Conservation (phyloP, 208 protist species). For the Entamoeba dispar region DNA sequence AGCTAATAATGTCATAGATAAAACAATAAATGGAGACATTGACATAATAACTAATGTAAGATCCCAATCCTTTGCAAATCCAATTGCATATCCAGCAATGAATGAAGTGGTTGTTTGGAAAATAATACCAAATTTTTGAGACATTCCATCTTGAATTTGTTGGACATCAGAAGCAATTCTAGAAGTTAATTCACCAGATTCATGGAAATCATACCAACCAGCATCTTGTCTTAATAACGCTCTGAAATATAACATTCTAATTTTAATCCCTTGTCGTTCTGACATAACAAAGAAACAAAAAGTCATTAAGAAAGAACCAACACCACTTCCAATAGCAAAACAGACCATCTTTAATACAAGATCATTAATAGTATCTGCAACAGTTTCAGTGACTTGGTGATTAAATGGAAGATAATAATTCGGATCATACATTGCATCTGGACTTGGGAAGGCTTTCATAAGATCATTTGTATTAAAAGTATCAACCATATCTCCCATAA, state of each 20-base stretch:
- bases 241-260: not conserved
- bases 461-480: too few species aligned
- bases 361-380: not conserved
- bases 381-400: not conserved
- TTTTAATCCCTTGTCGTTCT: not conserved
- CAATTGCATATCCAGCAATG: not conserved
- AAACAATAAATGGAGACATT: not conserved
- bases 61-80: not conserved
- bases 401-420: too few species aligned
- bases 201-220: not conserved
- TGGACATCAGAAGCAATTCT: not conserved
- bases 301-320: not conserved
- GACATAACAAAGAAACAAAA: not conserved
- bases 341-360: not conserved
- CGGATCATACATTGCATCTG: too few species aligned
- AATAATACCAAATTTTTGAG: not conserved
- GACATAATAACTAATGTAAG: not conserved
- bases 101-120: not conserved
- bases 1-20: not conserved
- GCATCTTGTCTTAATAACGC: not conserved
- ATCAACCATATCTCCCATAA: too few species aligned
- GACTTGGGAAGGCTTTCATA: too few species aligned
- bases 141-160: not conserved
- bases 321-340: not conserved
- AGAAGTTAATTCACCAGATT: not conserved